These are phyloP conservation scores for Penicillium desertorum DNA, from an alignment of 495 filamentous ascomycete genomes.

Conservation along the genomic window DNA sequence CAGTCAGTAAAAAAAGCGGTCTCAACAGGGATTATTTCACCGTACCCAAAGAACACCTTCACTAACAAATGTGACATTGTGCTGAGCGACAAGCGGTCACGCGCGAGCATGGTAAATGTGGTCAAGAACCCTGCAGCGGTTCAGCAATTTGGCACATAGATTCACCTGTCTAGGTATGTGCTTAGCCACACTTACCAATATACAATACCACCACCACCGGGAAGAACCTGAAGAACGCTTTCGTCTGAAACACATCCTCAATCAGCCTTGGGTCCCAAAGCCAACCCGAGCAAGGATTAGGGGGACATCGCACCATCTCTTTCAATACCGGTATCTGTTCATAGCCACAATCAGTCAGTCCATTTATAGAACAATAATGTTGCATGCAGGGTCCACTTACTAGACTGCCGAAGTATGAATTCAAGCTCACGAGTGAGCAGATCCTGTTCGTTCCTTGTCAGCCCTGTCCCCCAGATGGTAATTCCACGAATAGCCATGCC, in stretches of 20 bases:
- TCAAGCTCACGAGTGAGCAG: conserved; percentile 83
- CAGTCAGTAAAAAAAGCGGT: conserved; percentile 34
- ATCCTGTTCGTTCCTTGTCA: conserved; percentile 50
- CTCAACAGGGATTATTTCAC: conserved; percentile 31
- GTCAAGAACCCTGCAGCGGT: conserved; percentile 74
- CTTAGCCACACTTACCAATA: conserved; percentile 48
- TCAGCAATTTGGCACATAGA: conserved; percentile 5
- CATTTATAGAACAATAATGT: conserved; percentile 10
- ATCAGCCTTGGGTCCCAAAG: conserved; percentile 32
- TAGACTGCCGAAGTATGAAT: conserved; percentile 85
- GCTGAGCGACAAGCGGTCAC: conserved; percentile 67
- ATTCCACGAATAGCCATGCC: conserved; percentile 38
- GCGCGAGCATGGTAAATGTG: conserved; percentile 84
- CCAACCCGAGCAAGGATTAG: not conserved
- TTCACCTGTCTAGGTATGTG: conserved; percentile 9
- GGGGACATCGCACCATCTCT: conserved; percentile 62
- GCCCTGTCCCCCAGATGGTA: conserved; percentile 12
- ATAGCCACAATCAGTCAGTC: conserved; percentile 27
- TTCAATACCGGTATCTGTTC: conserved; percentile 76
- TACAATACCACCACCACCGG: conserved; percentile 85
- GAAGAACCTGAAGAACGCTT: conserved; percentile 88
- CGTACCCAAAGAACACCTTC: conserved; percentile 73
- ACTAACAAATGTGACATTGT: conserved; percentile 86
- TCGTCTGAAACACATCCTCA: conserved; percentile 53
- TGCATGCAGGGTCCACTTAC: conserved; percentile 39